Percentiles rank a stretch among this genome's conserved stretches.
Evolutionary conservation across 495 filamentous ascomycete genomes (phyloP).

Genomic region (Aspergillus coremiiformis): DNA sequence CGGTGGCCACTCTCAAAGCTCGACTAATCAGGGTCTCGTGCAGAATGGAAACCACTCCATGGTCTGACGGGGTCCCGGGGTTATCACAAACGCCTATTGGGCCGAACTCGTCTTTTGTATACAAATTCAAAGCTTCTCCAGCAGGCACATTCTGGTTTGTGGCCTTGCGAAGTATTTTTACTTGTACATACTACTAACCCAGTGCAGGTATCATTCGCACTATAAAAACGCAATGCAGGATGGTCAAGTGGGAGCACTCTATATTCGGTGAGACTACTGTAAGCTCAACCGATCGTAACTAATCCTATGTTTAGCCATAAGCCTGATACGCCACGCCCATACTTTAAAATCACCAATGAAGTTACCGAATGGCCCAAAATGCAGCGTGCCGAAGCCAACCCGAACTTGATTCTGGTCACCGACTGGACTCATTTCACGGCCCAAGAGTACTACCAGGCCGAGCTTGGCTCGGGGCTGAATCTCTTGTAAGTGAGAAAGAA

Average conservation of each 20-base stretch:
- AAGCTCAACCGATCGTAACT: slow-evolving; percentile 12
- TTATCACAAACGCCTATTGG: slow-evolving; percentile 39
- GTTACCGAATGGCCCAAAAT: slow-evolving; percentile 34
- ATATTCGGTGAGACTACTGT: slow-evolving; percentile 13
- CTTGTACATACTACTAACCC: slow-evolving; percentile 6
- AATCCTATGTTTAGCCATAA: neutral
- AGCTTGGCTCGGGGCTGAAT: slow-evolving; percentile 36
- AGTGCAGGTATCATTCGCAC: slow-evolving; percentile 52
- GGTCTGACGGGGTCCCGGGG: slow-evolving; percentile 49
- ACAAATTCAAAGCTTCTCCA: slow-evolving; percentile 38
- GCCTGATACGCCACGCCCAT: neutral
- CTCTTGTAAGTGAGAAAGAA: neutral
- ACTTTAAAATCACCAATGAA: slow-evolving; percentile 33
- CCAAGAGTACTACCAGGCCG: slow-evolving; percentile 32
- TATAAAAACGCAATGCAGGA: slow-evolving; percentile 40
- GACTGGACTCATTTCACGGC: slow-evolving; percentile 50
- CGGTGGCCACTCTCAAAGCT: neutral
- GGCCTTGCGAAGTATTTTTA: neutral
- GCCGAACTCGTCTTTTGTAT: slow-evolving; percentile 37
- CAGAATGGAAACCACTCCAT: slow-evolving; percentile 26
- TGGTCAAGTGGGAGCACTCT: slow-evolving; percentile 31
- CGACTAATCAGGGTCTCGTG: neutral
- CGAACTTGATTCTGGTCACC: slow-evolving; percentile 42
- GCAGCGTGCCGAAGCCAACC: slow-evolving; percentile 35
- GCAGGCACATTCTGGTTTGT: neutral